Percentiles rank a stretch among this genome's conserved stretches.
These are phyloP conservation scores for Serendipita sp. DNA, from an alignment of 768 basidiomycete genomes.

Conservation along the genomic window DNA sequence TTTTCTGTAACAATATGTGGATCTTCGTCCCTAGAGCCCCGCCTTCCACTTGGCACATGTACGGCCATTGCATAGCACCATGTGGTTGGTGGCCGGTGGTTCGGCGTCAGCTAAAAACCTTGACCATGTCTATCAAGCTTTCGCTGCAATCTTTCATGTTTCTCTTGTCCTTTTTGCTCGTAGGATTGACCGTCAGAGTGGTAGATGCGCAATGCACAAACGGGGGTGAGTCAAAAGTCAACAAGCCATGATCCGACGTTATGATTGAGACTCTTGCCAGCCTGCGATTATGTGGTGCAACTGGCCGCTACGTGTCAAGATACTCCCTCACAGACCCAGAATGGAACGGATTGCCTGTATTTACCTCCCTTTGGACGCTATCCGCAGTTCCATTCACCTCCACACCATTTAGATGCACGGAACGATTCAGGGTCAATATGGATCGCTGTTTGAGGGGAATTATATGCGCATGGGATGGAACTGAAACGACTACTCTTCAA, in stretches of 20 bases:
- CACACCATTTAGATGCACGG: neutral
- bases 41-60: too few species aligned
- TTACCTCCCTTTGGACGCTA: neutral
- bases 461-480: constrained; percentile 4
- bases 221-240: neutral
- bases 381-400: too few species aligned
- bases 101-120: neutral
- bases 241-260: neutral
- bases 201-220: neutral
- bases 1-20: neutral
- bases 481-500: neutral
- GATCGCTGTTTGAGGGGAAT: neutral
- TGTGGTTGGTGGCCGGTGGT: neutral
- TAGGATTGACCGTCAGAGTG: neutral
- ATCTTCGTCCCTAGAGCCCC: neutral
- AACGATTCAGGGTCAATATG: neutral
- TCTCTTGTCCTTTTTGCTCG: neutral
- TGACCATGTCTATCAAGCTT: neutral
- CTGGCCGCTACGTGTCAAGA: constrained; percentile 1
- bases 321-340: neutral
- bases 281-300: neutral
- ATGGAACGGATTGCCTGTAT: constrained; percentile 5
- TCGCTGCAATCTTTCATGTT: neutral
- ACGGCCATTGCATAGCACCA: neutral
- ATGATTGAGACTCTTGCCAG: neutral